These are phyloP conservation scores for Dittrichia graveolens DNA, from an alignment of 129 eudicot species.

Conservation along the genomic window DNA sequence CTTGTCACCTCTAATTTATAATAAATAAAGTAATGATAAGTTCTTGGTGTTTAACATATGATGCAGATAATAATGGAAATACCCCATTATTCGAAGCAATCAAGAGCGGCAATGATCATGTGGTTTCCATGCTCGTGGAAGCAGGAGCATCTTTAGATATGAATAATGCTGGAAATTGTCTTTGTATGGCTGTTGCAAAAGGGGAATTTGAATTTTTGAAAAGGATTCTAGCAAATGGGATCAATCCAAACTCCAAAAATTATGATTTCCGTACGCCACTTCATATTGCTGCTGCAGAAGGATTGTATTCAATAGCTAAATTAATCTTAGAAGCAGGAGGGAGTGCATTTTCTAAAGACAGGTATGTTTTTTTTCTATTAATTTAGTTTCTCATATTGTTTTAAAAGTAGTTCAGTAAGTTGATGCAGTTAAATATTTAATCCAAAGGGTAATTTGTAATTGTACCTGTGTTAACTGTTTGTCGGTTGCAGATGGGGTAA, in stretches of 20 bases:
- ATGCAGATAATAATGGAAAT: conserved; percentile 53
- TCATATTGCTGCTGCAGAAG: conserved; percentile 67
- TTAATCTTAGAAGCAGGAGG: conserved; percentile 60
- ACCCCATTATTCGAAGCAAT: conserved; percentile 68
- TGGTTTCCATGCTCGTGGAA: conserved; percentile 52
- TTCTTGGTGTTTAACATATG: conserved; percentile 1
- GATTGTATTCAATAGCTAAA: conserved; percentile 38
- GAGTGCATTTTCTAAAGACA: conserved; percentile 57
- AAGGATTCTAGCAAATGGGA: conserved; percentile 49
- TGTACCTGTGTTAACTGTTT: background rate
- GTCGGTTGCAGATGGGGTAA: conserved; percentile 55
- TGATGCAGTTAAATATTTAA: background rate
- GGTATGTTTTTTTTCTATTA: conserved; percentile 31
- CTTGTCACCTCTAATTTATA: background rate
- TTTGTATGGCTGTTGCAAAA: conserved; percentile 55
- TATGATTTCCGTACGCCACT: conserved; percentile 73
- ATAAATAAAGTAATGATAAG: conserved; percentile 6
- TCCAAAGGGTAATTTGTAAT: background rate
- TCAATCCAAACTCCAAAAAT: conserved; percentile 61
- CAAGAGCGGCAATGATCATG: conserved; percentile 52
- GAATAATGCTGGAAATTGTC: conserved; percentile 47
- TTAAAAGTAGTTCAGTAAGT: background rate
- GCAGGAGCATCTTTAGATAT: conserved; percentile 56
- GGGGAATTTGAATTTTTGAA: conserved; percentile 49
- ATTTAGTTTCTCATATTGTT: background rate